Evolutionary conservation across 495 filamentous ascomycete genomes (phyloP).

Genomic region (Penicillium pancosmium): DNA sequence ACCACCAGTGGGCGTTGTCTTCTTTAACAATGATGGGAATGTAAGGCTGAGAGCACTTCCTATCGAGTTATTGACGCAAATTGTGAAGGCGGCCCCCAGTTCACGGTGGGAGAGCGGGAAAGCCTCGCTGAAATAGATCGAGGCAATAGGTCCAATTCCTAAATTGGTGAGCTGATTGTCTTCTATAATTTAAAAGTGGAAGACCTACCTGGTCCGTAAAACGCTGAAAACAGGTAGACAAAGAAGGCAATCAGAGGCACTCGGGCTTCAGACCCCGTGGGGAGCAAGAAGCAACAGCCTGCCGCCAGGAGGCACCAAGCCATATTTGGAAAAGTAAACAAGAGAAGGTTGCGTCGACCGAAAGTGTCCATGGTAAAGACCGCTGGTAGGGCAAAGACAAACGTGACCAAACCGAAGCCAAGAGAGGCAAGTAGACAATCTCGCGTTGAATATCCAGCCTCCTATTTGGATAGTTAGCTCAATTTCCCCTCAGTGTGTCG

Average conservation of each 20-base stretch:
- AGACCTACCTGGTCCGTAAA: conserved; percentile 62
- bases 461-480: not conserved
- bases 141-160: conserved; percentile 65
- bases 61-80: conserved; percentile 21
- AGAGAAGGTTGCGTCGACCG: conserved; percentile 71
- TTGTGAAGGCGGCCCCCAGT: conserved; percentile 14
- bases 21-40: conserved; percentile 71
- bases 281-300: conserved; percentile 70
- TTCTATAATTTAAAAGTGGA: not conserved
- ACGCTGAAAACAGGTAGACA: conserved; percentile 64
- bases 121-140: conserved; percentile 74
- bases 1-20: conserved; percentile 69
- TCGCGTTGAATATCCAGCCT: conserved; percentile 60
- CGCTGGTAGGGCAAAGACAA: conserved; percentile 77
- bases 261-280: conserved; percentile 48
- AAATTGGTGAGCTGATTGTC: not conserved
- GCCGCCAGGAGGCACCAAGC: conserved; percentile 73
- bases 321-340: conserved; percentile 87
- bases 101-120: conserved; percentile 73
- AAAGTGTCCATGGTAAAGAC: conserved; percentile 85
- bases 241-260: conserved; percentile 63
- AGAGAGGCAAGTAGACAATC: conserved; percentile 70
- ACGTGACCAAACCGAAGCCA: conserved; percentile 80
- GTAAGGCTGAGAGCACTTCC: conserved; percentile 32
- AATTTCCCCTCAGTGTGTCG: not conserved